Percentiles rank a stretch among this genome's conserved stretches.
phyloP scores from a whole-genome alignment of 2,329 filamentous ascomycete species.

The Zymoseptoria brevis region DNA sequence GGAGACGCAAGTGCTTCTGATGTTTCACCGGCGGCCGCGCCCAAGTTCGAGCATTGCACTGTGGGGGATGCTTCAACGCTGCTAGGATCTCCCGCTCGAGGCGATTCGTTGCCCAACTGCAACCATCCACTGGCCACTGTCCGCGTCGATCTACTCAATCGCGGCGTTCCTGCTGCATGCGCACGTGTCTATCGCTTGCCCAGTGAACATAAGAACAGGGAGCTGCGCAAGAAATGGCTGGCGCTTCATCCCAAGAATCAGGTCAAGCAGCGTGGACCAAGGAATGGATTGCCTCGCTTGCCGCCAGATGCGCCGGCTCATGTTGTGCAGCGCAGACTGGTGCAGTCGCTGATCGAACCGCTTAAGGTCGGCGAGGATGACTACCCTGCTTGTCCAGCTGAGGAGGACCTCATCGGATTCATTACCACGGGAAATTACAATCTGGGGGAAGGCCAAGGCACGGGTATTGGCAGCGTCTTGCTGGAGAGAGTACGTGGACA shows the following conservation, averaged over 20 bases:
- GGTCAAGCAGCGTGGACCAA: conserved; percentile 20
- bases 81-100: background rate
- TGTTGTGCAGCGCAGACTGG: conserved; percentile 37
- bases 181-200: conserved; percentile 85
- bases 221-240: conserved; percentile 66
- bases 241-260: conserved; percentile 38
- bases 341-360: conserved; percentile 38
- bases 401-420: conserved; percentile 76
- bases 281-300: conserved; percentile 18
- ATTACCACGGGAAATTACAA: conserved; percentile 81
- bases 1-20: background rate
- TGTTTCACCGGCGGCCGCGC: background rate
- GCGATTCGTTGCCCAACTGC: conserved; percentile 20
- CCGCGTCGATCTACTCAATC: conserved; percentile 57
- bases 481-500: conserved; percentile 48
- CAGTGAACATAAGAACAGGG: conserved; percentile 25
- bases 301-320: conserved; percentile 34
- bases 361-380: conserved; percentile 29
- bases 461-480: conserved; percentile 65
- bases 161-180: conserved; percentile 62
- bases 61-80: background rate
- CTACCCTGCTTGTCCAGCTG: conserved; percentile 63
- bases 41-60: background rate
- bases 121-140: conserved; percentile 48
- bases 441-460: conserved; percentile 65